Evolutionary conservation across 495 filamentous ascomycete genomes (phyloP).

Genomic region (Trypethelium eluteriae): DNA sequence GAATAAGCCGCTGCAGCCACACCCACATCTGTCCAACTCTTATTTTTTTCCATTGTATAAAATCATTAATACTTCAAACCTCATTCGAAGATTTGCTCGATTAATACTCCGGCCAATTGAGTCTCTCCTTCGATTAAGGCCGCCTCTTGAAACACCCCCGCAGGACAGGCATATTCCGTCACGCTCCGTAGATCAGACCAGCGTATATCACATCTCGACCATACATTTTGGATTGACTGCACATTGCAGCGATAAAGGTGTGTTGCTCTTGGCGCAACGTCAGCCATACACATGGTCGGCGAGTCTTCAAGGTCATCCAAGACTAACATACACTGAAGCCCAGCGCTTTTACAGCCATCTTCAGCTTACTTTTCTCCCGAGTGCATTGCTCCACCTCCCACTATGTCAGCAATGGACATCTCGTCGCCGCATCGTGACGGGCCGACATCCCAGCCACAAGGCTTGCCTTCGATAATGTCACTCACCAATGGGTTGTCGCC

Average conservation of each 20-base stretch:
- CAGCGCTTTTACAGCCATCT: not conserved
- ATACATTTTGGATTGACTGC: not conserved
- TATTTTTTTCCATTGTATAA: not conserved
- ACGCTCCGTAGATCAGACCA: not conserved
- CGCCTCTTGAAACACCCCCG: not conserved
- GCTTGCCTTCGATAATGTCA: conserved; percentile 25
- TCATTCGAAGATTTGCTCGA: not conserved
- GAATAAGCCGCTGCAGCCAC: conserved; percentile 6
- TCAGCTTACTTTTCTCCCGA: not conserved
- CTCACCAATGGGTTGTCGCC: conserved; percentile 24
- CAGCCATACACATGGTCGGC: not conserved
- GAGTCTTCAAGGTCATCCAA: not conserved
- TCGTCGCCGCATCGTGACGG: conserved; percentile 1
- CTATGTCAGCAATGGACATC: not conserved
- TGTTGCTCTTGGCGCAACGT: not conserved
- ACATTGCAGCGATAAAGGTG: not conserved
- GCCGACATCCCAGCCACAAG: conserved; percentile 15
- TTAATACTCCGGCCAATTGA: not conserved
- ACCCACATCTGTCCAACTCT: not conserved
- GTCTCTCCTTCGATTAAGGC: not conserved
- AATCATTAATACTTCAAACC: not conserved
- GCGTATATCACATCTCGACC: not conserved
- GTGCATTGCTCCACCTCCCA: not conserved
- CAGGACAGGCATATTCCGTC: not conserved
- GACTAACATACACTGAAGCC: not conserved